Percentiles rank a stretch among this genome's conserved stretches.
Evolutionary conservation across 306 rosid genomes (phyloP).

Genomic region (Prunus mongolica): DNA sequence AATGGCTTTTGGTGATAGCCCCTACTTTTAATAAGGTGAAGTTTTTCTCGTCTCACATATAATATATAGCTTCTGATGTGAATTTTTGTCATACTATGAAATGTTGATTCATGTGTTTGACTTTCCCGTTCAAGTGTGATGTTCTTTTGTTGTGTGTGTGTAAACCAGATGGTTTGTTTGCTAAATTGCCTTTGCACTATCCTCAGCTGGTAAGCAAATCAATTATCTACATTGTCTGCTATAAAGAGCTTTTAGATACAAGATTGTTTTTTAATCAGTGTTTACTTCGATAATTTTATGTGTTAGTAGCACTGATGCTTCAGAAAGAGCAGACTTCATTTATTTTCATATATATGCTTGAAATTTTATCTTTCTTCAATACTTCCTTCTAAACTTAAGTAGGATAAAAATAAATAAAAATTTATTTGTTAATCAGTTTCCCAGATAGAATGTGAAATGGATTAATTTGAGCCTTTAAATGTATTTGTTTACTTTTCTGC

Average conservation of each 20-base stretch:
- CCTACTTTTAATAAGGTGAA: background rate
- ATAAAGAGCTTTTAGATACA: background rate
- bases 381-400: background rate
- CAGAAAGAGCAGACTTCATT: background rate
- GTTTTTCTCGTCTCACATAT: background rate
- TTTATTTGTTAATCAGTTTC: background rate
- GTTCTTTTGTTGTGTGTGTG: too few species aligned
- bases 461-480: background rate
- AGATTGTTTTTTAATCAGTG: background rate
- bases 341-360: background rate
- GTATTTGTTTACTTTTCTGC: background rate
- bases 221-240: background rate
- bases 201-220: background rate
- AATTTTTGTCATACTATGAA: background rate
- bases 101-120: background rate
- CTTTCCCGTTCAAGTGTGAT: background rate
- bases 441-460: background rate
- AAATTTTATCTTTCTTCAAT: background rate
- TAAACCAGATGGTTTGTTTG: background rate
- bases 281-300: background rate
- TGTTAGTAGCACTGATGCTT: too few species aligned
- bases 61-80: background rate
- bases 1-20: background rate
- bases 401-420: background rate
- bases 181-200: background rate